Base-by-base conservation (phyloP, 1,284 basidiomycete genomes). In the Testicularia cyperi region DNA sequence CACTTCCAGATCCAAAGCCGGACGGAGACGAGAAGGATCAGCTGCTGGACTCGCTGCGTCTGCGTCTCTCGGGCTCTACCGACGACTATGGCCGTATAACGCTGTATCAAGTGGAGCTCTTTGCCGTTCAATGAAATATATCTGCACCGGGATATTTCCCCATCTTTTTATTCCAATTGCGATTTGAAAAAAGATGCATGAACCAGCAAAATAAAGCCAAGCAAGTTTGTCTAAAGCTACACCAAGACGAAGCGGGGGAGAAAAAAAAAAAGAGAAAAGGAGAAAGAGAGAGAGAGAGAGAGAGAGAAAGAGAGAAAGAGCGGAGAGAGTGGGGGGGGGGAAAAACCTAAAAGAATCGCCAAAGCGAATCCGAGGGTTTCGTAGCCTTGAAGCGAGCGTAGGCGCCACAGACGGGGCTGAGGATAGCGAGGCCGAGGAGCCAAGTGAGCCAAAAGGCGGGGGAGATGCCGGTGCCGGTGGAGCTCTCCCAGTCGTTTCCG, bases 41-140 rank as follows among this genome's bases (percentile, higher is more conserved):
- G 15, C 4, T 39, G 7, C 30, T 31, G 4, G 15, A 10, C 2
- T 57, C 52, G 40, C 21, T 65, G 10, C 25, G 52, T 4, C 41
- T 65, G 12, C 32, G 62, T 10, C 30, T 65, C 19, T 23, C 39
- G 2, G 55, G 55, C 1, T 61, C 57, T 30, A 53, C 62, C n/a
- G 62, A 65, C 37, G 62, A 61, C 22, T 65, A 56, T 19, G 62
- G 57, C 0, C 25, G 62, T 1, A 28, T 65, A 1, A 62, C 54
- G 6, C 35, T 65, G 13, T 65, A 65, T 22, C 42, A 54, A 20
- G 30, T 36, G 21, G 44, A 63, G 22, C 21, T 63, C 29, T 51
- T 49, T 25, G 54, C 42, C 21, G 24, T 33, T 15, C 14, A 12
- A 10, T 35, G 16, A 35, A 31, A 31, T 9, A 8, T 27, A 27